phyloP scores from a whole-genome alignment of 1,284 basidiomycete species.

The Leccinum pachyderme region DNA sequence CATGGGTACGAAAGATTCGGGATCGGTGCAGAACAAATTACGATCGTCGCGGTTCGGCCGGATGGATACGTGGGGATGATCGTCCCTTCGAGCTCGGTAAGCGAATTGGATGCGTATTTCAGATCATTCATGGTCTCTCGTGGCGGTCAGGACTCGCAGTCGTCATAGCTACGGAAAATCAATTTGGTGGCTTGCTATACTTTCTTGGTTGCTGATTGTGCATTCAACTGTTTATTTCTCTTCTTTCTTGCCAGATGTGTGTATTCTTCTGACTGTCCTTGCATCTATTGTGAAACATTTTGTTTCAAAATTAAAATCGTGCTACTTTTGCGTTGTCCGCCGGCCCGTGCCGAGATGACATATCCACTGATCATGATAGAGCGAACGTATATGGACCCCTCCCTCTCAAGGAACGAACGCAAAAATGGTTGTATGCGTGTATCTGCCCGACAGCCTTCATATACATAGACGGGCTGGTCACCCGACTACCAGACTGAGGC shows the following conservation, averaged over 20 bases:
- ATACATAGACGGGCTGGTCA: too few species aligned
- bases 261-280: neutral
- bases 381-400: too few species aligned
- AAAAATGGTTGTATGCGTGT: too few species aligned
- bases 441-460: too few species aligned
- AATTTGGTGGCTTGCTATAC: neutral
- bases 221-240: neutral
- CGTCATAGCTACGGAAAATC: neutral
- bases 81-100: neutral
- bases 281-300: neutral
- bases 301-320: neutral
- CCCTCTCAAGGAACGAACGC: too few species aligned
- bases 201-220: neutral
- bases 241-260: neutral
- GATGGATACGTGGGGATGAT: neutral
- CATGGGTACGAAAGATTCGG: neutral
- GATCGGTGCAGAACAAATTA: neutral
- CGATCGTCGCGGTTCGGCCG: neutral
- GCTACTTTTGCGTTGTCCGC: neutral
- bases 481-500: too few species aligned
- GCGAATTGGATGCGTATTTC: neutral
- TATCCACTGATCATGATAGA: neutral
- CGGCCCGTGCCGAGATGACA: neutral
- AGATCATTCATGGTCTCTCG: neutral
- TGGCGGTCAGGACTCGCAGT: neutral